Conservation (phyloP, 352 stramenopile genomes). For the Phytophthora pseudosyringae region DNA sequence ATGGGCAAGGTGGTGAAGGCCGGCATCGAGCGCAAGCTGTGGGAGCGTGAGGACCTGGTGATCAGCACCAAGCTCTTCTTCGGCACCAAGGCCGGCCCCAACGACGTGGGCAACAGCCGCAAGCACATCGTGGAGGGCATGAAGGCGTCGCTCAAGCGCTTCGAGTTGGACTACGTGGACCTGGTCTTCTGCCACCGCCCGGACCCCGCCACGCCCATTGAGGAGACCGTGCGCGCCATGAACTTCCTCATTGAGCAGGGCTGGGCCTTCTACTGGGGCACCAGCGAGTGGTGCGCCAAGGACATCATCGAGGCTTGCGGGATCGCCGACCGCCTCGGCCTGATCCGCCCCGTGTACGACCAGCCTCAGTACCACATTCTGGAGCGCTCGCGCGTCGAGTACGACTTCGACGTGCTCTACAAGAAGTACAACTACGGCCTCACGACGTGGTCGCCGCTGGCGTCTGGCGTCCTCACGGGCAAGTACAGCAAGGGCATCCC, state of each 20-base stretch:
- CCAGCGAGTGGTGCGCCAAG: slow-evolving; percentile 69
- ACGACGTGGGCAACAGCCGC: slow-evolving; percentile 47
- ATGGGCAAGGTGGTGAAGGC: slow-evolving; percentile 67
- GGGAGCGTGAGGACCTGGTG: slow-evolving; percentile 64
- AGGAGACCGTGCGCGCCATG: slow-evolving; percentile 75
- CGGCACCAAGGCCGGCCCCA: slow-evolving; percentile 44
- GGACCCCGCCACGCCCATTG: slow-evolving; percentile 66
- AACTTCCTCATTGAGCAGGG: slow-evolving; percentile 62
- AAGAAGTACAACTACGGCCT: slow-evolving; percentile 78
- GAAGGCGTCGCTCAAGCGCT: slow-evolving; percentile 63
- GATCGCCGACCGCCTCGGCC: slow-evolving; percentile 49
- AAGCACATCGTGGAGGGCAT: slow-evolving; percentile 72
- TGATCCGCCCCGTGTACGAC: slow-evolving; percentile 56
- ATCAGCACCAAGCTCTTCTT: slow-evolving; percentile 79
- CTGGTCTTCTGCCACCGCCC: slow-evolving; percentile 75
- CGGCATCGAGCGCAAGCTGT: slow-evolving; percentile 51
- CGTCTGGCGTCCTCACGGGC: slow-evolving; percentile 72
- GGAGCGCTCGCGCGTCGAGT: slow-evolving; percentile 71
- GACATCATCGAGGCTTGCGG: slow-evolving; percentile 73
- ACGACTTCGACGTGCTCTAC: slow-evolving; percentile 74
- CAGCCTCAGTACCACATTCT: slow-evolving; percentile 84
- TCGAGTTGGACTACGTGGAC: slow-evolving; percentile 67
- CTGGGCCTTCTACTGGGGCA: slow-evolving; percentile 69
- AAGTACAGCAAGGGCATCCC: slow-evolving; percentile 87
- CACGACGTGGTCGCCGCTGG: slow-evolving; percentile 78